Evolutionary conservation across 768 basidiomycete genomes (phyloP).

Genomic region (Fomitopsis serialis): DNA sequence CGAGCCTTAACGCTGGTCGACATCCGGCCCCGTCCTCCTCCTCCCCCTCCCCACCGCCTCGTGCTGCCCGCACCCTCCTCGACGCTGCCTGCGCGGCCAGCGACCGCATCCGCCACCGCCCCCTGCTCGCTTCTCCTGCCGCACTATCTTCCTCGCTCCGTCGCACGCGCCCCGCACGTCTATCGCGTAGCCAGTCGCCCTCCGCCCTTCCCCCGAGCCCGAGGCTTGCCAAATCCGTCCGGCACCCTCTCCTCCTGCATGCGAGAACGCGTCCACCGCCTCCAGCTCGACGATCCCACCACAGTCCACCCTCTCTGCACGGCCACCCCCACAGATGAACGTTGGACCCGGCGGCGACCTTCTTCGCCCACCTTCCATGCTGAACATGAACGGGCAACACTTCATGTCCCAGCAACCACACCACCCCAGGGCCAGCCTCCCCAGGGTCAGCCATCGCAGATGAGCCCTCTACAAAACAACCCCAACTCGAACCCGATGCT

Average conservation of each 20-base stretch:
- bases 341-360: conserved; percentile 36
- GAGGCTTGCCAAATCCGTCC: neutral
- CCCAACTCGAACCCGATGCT: conserved; percentile 23
- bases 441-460: conserved; percentile 30
- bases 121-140: conserved; percentile 3
- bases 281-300: neutral
- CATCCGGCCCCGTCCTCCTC: conserved; percentile 8
- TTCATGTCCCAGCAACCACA: conserved; percentile 36
- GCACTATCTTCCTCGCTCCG: conserved; percentile 8
- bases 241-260: conserved; percentile 13
- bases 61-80: conserved; percentile 15
- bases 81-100: conserved; percentile 5
- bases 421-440: conserved; percentile 33
- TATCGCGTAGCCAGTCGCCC: conserved; percentile 6
- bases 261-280: conserved; percentile 13
- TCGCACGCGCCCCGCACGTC: conserved; percentile 1
- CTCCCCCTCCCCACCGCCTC: conserved; percentile 4
- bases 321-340: conserved; percentile 37
- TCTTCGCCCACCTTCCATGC: conserved; percentile 39
- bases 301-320: neutral
- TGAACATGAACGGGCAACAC: conserved; percentile 23
- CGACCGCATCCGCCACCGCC: neutral
- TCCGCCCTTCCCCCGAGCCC: neutral
- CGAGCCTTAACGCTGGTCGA: conserved; percentile 13
- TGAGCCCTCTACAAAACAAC: conserved; percentile 30